A percentile compares a stretch with the other conserved stretches of the same genome.
Conservation (phyloP, 495 filamentous ascomycete genomes). For the Trichoderma erinaceum region DNA sequence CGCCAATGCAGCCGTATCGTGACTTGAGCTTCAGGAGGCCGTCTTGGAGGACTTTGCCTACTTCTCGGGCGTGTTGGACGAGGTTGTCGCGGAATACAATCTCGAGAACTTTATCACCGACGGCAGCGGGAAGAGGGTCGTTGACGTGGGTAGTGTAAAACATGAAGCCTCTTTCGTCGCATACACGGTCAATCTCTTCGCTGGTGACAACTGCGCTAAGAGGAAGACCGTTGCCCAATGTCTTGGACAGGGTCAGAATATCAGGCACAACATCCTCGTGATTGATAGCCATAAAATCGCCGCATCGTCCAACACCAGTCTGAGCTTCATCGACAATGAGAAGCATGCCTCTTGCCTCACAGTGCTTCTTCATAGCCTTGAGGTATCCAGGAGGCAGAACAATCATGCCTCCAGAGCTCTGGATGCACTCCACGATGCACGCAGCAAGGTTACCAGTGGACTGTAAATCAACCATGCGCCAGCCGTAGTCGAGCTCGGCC, state of each 20-base stretch:
- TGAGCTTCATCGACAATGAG: conserved; percentile 53
- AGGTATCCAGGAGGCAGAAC: conserved; percentile 45
- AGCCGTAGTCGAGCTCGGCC: conserved; percentile 49
- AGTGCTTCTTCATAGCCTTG: conserved; percentile 38
- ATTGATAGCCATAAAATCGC: conserved; percentile 46
- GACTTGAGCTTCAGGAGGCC: conserved; percentile 37
- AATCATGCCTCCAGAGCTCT: conserved; percentile 45
- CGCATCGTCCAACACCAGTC: conserved; percentile 46
- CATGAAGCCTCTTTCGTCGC: conserved; percentile 30
- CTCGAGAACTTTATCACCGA: conserved; percentile 51
- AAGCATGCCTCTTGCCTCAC: conserved; percentile 45
- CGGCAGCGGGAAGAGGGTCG: conserved; percentile 49
- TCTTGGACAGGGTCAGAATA: conserved; percentile 49
- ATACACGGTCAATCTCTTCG: conserved; percentile 39
- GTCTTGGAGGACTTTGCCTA: conserved; percentile 36
- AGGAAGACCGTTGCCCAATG: conserved; percentile 49
- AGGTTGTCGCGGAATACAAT: conserved; percentile 47
- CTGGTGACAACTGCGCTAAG: conserved; percentile 46
- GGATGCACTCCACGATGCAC: conserved; percentile 50
- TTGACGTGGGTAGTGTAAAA: conserved; percentile 45
- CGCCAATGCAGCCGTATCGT: conserved; percentile 50
- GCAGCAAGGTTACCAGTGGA: conserved; percentile 51
- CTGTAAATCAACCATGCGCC: conserved; percentile 45
- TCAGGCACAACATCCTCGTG: conserved; percentile 45
- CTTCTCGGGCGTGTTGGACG: conserved; percentile 31